Conservation (phyloP, 371 early-diverging fungal species). For the Smittium mucronatum region DNA sequence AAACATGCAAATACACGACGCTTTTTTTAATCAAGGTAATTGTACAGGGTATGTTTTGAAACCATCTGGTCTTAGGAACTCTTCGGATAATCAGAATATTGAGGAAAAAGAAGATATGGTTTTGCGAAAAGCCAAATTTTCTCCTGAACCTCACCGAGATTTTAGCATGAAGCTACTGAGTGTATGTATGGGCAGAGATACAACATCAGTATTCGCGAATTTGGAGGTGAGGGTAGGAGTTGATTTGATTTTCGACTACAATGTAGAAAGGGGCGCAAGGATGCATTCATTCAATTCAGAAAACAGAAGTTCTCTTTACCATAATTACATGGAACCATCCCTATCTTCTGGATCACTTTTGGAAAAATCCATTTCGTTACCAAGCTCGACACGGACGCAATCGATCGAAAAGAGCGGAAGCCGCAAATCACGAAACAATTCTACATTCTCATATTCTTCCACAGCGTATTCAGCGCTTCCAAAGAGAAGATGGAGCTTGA, state of each 20-base stretch:
- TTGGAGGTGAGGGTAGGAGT: constrained; percentile 2
- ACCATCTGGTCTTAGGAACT: constrained; percentile 37
- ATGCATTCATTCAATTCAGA: neutral
- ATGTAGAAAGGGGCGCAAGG: neutral
- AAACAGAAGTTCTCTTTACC: neutral
- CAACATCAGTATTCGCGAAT: neutral
- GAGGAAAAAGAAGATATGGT: neutral
- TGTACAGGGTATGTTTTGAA: constrained; percentile 63
- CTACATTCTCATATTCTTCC: neutral
- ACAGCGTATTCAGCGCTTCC: neutral
- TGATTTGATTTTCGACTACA: constrained; percentile 5
- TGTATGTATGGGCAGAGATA: constrained; percentile 10
- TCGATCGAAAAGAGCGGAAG: neutral
- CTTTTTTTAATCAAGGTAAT: constrained; percentile 53
- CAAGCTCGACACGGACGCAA: neutral
- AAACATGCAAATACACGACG: constrained; percentile 57
- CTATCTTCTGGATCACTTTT: neutral
- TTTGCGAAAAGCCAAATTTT: constrained; percentile 7
- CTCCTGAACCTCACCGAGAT: neutral
- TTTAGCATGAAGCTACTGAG: neutral
- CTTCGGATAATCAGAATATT: neutral
- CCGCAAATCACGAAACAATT: neutral
- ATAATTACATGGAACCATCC: neutral
- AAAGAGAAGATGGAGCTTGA: neutral
- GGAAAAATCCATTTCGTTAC: neutral